Conservation (phyloP, 2,329 filamentous ascomycete genomes). For the Arthrobotrys sinensis region DNA sequence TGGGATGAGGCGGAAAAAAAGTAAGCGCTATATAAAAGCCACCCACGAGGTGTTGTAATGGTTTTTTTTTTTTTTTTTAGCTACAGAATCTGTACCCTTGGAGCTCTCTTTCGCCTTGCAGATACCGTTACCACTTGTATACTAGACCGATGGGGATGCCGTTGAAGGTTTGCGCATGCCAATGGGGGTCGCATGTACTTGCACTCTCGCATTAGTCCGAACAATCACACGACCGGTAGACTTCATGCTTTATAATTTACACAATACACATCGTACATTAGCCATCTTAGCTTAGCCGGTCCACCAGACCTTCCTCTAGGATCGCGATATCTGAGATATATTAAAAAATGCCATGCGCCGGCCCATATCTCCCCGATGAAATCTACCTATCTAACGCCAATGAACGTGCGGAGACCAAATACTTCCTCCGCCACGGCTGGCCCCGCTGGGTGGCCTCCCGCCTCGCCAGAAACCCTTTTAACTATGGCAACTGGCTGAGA, state of each 20-base stretch:
- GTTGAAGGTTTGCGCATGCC: too few relatives aligned
- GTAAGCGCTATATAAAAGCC: conserved; percentile 3
- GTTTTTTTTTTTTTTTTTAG: not conserved
- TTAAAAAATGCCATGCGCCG: conserved; percentile 9
- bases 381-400: not conserved
- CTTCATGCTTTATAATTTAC: too few relatives aligned
- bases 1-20: conserved; percentile 20
- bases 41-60: conserved; percentile 7
- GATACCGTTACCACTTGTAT: too few relatives aligned
- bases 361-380: conserved; percentile 6
- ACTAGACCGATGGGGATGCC: too few relatives aligned
- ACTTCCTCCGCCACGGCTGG: conserved; percentile 34
- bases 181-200: too few relatives aligned
- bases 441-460: conserved; percentile 1
- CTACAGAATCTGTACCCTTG: too few relatives aligned
- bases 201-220: too few relatives aligned
- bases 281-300: too few relatives aligned
- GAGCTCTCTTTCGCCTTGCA: too few relatives aligned
- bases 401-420: not conserved
- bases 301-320: too few relatives aligned
- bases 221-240: too few relatives aligned
- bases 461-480: not conserved
- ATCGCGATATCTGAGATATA: not conserved
- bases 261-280: too few relatives aligned
- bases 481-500: conserved; percentile 13